Evolutionary conservation across 371 early-diverging fungal genomes (phyloP).

Genomic region (Apophysomyces ossiformis): DNA sequence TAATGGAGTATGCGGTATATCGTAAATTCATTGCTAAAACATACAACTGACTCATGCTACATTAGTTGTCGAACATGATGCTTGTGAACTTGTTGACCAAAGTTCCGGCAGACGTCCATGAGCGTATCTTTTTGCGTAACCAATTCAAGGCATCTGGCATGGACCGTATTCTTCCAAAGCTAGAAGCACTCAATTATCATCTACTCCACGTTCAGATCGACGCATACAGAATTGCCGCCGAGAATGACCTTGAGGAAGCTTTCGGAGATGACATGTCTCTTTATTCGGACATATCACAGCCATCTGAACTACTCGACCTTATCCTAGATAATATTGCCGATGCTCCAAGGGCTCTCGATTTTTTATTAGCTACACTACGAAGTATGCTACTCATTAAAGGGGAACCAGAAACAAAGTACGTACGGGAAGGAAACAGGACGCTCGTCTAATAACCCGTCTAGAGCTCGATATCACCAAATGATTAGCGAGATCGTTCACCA

Average conservation of each 20-base stretch:
- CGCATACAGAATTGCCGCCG: slow-evolving; percentile 72
- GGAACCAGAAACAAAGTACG: slow-evolving; percentile 57
- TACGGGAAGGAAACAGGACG: background rate
- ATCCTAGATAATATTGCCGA: slow-evolving; percentile 65
- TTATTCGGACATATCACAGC: slow-evolving; percentile 54
- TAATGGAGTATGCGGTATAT: slow-evolving; percentile 67
- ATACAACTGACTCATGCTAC: background rate
- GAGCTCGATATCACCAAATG: slow-evolving; percentile 74
- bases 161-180: slow-evolving; percentile 58
- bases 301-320: slow-evolving; percentile 69
- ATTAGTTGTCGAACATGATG: slow-evolving; percentile 76
- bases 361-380: slow-evolving; percentile 70
- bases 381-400: slow-evolving; percentile 77
- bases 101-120: slow-evolving; percentile 70
- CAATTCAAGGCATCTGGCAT: slow-evolving; percentile 76
- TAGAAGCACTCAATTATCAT: slow-evolving; percentile 66
- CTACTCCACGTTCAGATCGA: slow-evolving; percentile 73
- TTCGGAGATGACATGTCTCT: slow-evolving; percentile 26
- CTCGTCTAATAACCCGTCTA: background rate
- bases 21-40: slow-evolving; percentile 21
- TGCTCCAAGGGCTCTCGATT: slow-evolving; percentile 66
- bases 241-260: slow-evolving; percentile 57
- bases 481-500: slow-evolving; percentile 81
- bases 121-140: slow-evolving; percentile 76
- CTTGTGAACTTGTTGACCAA: slow-evolving; percentile 79